These are phyloP conservation scores for Eimeria maxima DNA, from an alignment of 169 alveolate species.

Conservation along the genomic window DNA sequence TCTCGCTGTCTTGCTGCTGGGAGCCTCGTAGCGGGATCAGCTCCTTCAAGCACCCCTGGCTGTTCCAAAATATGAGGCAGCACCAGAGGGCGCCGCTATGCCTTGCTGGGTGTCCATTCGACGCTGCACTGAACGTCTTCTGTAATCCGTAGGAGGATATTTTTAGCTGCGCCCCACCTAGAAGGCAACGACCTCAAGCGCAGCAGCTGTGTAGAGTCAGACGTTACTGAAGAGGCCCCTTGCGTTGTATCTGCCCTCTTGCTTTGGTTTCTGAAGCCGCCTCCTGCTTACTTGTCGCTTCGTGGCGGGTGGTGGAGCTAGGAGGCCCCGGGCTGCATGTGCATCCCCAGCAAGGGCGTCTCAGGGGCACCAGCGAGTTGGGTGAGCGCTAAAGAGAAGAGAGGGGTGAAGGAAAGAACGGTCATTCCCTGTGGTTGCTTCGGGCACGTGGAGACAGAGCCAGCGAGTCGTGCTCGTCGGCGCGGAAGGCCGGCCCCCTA, in stretches of 20 bases:
- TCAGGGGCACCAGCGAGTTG: not conserved
- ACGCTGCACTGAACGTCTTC: not conserved
- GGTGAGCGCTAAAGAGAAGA: not conserved
- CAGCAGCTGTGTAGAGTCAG: not conserved
- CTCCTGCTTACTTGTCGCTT: slow-evolving; percentile 39
- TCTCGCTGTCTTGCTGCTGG: not conserved
- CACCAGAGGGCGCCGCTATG: slow-evolving; percentile 68
- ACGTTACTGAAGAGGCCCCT: not conserved
- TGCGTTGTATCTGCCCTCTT: not conserved
- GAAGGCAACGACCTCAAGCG: not conserved
- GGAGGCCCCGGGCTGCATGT: slow-evolving; percentile 61
- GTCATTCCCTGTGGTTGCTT: slow-evolving; percentile 19
- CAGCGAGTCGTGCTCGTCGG: slow-evolving; percentile 72
- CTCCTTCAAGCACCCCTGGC: slow-evolving; percentile 9
- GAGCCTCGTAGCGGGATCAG: not conserved
- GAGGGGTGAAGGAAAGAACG: not conserved
- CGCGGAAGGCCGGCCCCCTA: slow-evolving; percentile 54
- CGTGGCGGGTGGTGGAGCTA: slow-evolving; percentile 46
- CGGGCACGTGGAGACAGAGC: slow-evolving; percentile 70
- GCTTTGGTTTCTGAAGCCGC: not conserved
- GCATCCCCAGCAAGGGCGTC: slow-evolving; percentile 32
- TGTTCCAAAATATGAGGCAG: not conserved
- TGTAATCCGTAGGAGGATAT: not conserved
- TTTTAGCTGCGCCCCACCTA: not conserved
- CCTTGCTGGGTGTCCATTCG: slow-evolving; percentile 38